Evolutionary conservation across 2,329 filamentous ascomycete genomes (phyloP), one percentile per base, ranked within the genome.

Genomic region (Pseudomassariella vexata): DNA sequence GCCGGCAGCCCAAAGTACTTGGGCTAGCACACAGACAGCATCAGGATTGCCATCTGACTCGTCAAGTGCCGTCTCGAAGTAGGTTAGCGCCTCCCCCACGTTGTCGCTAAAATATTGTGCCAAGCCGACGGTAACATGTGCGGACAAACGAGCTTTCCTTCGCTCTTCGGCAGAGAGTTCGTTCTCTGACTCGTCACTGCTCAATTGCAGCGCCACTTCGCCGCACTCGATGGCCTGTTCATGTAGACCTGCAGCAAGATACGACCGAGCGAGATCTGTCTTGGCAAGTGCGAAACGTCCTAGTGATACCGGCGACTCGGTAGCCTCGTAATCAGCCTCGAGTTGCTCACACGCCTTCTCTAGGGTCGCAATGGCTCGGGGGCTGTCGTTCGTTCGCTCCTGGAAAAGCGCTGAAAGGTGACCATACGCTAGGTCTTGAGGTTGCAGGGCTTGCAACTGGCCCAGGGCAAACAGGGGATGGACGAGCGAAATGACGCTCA

Each of bases 1-100:
- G 7, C 85, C 88, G 42, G 86, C 87, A 0, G 89, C 89, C 90
- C 92, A 98, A 1, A 96, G 70, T 0, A 96, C 85, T 57, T 96
- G 87, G 0, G 89, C 85, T 9, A 96, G 68, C 9, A 95, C 68
- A 49, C 89, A 95, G 0, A 88, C 80, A 1, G 90, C 82, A 50
- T 95, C 88, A 0, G 89, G 83, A 39, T 87, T 79, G 22, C 75
- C 74, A 19, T 75, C 64, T 1, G 84, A 87, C 53, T 94, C 88
- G 35, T 80, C 70, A 6, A 96, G 67, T 0, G 88, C 88, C 3
- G 77, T 69, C 41, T 86, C 78, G 57, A 98, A 94, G 60, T 83
- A 88, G 9, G 73, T 67, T 17, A 95, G 78, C 1, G 88, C 83
- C 30, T 77, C 73, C 24, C 79, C 73, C 42, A 82, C 73, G 16